Percentiles rank a stretch among this genome's conserved stretches.
phyloP scores from a whole-genome alignment of 352 stramenopile genomes.

The Phytophthora constricta region DNA sequence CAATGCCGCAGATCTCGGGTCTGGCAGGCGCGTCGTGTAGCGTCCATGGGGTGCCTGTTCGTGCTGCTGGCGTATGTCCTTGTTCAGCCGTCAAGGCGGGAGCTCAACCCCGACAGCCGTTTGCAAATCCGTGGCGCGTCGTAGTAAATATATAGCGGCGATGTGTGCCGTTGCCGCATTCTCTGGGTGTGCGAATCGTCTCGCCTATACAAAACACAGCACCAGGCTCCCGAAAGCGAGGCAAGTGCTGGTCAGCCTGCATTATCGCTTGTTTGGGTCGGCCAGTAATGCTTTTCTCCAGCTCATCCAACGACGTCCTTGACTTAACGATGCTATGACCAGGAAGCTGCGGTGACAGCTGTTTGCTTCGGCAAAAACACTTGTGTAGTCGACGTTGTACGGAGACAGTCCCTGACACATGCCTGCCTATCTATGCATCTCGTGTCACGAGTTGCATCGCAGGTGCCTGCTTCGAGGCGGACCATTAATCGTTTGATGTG shows the following conservation, averaged over 20 bases:
- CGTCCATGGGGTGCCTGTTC: background rate
- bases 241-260: background rate
- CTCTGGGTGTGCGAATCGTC: too few relatives aligned
- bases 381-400: constrained; percentile 11
- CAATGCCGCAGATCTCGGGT: too few relatives aligned
- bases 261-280: too few relatives aligned
- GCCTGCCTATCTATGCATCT: background rate
- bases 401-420: background rate
- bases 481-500: background rate
- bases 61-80: background rate
- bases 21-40: too few relatives aligned
- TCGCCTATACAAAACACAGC: too few relatives aligned
- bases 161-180: too few relatives aligned
- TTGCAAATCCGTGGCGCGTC: background rate
- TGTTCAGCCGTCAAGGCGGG: too few relatives aligned
- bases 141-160: background rate
- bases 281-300: background rate
- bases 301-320: background rate
- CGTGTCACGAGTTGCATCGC: too few relatives aligned
- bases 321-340: background rate
- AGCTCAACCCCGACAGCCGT: background rate
- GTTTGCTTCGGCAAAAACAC: constrained; percentile 27
- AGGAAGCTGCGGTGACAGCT: constrained; percentile 1
- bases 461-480: background rate
- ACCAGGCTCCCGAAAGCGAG: too few relatives aligned